These are phyloP conservation scores for Penicillium waksmanii DNA, from an alignment of 495 filamentous ascomycete genomes.

Conservation along the genomic window DNA sequence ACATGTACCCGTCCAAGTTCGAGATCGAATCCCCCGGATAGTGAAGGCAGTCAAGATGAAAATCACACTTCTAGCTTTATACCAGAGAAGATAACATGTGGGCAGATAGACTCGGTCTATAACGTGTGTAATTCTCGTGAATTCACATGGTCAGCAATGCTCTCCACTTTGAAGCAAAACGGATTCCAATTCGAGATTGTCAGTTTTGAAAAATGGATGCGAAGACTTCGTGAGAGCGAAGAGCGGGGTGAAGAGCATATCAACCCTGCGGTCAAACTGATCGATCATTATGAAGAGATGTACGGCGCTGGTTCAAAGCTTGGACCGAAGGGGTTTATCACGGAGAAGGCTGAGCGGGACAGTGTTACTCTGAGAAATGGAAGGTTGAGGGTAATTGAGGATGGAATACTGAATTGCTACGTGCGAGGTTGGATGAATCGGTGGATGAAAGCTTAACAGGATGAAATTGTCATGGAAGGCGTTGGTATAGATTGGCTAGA, in stretches of 20 bases:
- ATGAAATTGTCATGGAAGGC: neutral
- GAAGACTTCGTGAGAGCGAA: conserved; percentile 46
- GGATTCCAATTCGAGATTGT: conserved; percentile 53
- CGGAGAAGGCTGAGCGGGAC: conserved; percentile 40
- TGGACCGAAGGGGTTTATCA: conserved; percentile 28
- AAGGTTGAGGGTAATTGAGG: conserved; percentile 37
- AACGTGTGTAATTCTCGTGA: conserved; percentile 54
- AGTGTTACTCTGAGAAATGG: conserved; percentile 42
- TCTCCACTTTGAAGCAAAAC: conserved; percentile 45
- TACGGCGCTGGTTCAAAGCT: conserved; percentile 17
- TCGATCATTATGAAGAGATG: conserved; percentile 55
- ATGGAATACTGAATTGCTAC: conserved; percentile 42
- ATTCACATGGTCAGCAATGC: conserved; percentile 58
- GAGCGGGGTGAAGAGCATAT: conserved; percentile 44
- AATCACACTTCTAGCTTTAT: too few species aligned
- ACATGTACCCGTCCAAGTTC: neutral
- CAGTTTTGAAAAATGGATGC: conserved; percentile 52
- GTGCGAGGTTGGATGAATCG: conserved; percentile 39
- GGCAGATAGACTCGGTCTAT: conserved; percentile 43
- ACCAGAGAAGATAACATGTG: too few species aligned
- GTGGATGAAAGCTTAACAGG: conserved; percentile 23
- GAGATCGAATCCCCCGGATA: conserved; percentile 13
- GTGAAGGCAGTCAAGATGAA: neutral
- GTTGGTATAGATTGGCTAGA: neutral
- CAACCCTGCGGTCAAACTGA: conserved; percentile 64